Evolutionary conservation across 2,329 filamentous ascomycete genomes (phyloP).

Genomic region (Fusarium coffeatum): DNA sequence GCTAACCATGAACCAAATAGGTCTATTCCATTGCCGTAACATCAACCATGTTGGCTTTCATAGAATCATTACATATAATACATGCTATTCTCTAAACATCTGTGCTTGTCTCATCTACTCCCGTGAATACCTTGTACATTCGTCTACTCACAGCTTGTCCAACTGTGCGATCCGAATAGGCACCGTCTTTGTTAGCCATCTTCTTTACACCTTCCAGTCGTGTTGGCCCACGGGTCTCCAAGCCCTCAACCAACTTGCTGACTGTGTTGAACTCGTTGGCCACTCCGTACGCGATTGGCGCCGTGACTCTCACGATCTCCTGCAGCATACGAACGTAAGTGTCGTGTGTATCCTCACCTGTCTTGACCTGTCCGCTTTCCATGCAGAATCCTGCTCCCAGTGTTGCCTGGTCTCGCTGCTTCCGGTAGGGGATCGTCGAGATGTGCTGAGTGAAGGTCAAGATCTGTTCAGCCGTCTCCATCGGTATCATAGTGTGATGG

Average conservation of each 20-base stretch:
- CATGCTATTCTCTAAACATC: slow-evolving; percentile 56
- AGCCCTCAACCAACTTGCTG: slow-evolving; percentile 66
- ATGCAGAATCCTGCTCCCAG: slow-evolving; percentile 78
- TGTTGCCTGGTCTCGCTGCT: slow-evolving; percentile 60
- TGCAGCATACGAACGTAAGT: slow-evolving; percentile 82
- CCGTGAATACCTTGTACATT: slow-evolving; percentile 70
- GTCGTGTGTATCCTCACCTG: slow-evolving; percentile 72
- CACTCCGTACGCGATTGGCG: slow-evolving; percentile 77
- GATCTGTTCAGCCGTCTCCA: slow-evolving; percentile 80
- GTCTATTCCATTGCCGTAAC: slow-evolving; percentile 7
- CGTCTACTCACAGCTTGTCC: slow-evolving; percentile 70
- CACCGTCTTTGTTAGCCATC: slow-evolving; percentile 68
- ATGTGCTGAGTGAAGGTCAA: slow-evolving; percentile 81
- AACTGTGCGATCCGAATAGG: slow-evolving; percentile 64
- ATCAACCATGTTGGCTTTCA: slow-evolving; percentile 8
- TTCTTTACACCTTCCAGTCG: slow-evolving; percentile 72
- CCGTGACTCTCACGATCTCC: slow-evolving; percentile 77
- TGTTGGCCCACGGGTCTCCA: slow-evolving; percentile 69
- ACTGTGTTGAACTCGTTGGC: slow-evolving; percentile 69
- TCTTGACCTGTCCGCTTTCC: slow-evolving; percentile 79
- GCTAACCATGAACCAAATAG: slow-evolving; percentile 42
- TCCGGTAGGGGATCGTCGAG: slow-evolving; percentile 78
- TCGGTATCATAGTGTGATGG: slow-evolving; percentile 71
- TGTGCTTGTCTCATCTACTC: slow-evolving; percentile 65
- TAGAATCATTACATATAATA: slow-evolving; percentile 23